A percentile compares a stretch with the other conserved stretches of the same genome.
phyloP scores from a whole-genome alignment of 1,284 basidiomycete species.

The Boletellus deceptivus region DNA sequence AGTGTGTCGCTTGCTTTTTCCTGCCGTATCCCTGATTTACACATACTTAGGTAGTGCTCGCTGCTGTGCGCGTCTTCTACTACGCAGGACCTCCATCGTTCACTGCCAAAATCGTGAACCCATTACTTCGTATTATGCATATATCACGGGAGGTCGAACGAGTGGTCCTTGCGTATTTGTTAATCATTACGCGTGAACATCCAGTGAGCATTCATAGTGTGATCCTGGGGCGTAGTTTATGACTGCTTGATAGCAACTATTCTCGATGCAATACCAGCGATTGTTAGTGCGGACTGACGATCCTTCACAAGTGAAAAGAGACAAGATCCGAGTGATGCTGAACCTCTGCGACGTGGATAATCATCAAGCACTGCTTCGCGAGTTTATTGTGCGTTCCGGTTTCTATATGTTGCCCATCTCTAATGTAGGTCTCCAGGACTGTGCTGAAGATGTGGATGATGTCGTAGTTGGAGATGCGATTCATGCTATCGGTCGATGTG shows the following conservation, averaged over 20 bases:
- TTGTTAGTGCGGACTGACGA: slow-evolving; percentile 75
- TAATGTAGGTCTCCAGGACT: slow-evolving; percentile 51
- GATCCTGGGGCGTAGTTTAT: slow-evolving; percentile 3
- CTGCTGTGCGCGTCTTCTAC: slow-evolving; percentile 69
- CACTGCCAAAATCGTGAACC: slow-evolving; percentile 55
- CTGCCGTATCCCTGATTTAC: neutral
- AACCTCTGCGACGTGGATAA: slow-evolving; percentile 66
- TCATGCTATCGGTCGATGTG: slow-evolving; percentile 75
- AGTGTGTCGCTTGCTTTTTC: slow-evolving; percentile 41
- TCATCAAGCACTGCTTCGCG: slow-evolving; percentile 67
- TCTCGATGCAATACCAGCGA: slow-evolving; percentile 56
- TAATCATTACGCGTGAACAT: slow-evolving; percentile 56
- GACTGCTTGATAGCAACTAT: slow-evolving; percentile 47
- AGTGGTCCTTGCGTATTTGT: slow-evolving; percentile 69
- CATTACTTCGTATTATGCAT: slow-evolving; percentile 68
- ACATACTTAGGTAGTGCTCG: slow-evolving; percentile 68
- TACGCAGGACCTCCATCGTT: slow-evolving; percentile 65
- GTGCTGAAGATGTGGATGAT: slow-evolving; percentile 71
- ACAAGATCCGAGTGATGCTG: slow-evolving; percentile 73
- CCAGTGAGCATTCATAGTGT: slow-evolving; percentile 50
- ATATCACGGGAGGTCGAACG: slow-evolving; percentile 68
- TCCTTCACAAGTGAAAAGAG: slow-evolving; percentile 58
- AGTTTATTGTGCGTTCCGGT: slow-evolving; percentile 67
- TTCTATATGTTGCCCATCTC: neutral
- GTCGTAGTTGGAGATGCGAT: slow-evolving; percentile 70